A percentile compares a stretch with the other conserved stretches of the same genome.
Conservation (phyloP, 768 basidiomycete genomes). For the Mycena pura region DNA sequence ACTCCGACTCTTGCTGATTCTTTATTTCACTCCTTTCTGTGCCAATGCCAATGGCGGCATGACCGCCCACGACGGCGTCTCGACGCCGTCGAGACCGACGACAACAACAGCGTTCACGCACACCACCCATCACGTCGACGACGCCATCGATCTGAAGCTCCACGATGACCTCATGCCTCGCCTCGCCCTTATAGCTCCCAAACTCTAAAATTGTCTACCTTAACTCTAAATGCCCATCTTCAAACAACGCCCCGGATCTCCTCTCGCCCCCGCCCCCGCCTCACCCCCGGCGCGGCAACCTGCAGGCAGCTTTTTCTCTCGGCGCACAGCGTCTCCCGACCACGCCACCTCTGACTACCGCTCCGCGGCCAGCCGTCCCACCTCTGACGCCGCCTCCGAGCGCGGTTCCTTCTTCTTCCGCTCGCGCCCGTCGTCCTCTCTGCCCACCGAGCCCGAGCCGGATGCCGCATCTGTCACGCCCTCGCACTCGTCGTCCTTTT, state of each 20-base stretch:
- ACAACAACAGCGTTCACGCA: too few relatives aligned
- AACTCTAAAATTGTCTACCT: constrained; percentile 29
- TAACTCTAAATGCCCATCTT: constrained; percentile 32
- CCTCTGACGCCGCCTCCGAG: not conserved
- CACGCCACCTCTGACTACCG: constrained; percentile 5
- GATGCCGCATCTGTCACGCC: not conserved
- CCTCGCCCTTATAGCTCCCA: not conserved
- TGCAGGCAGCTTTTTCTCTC: constrained; percentile 3
- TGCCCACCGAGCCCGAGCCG: too few relatives aligned
- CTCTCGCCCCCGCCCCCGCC: not conserved
- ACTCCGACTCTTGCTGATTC: not conserved
- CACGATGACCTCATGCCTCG: constrained; percentile 20
- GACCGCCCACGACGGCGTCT: not conserved
- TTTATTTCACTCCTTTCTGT: not conserved
- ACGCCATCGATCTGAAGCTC: too few relatives aligned
- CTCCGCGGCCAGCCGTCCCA: constrained; percentile 8
- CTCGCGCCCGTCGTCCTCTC: constrained; percentile 1
- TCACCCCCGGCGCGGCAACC: not conserved
- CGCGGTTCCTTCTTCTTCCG: constrained; percentile 21
- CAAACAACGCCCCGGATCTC: constrained; percentile 16
- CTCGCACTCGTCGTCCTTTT: too few relatives aligned
- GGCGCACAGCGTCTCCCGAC: not conserved
- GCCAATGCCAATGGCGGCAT: not conserved
- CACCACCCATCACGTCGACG: too few relatives aligned
- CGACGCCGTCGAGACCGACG: not conserved